Evolutionary conservation across 106 monocot species (phyloP).

Genomic region (Vanilla planifolia): DNA sequence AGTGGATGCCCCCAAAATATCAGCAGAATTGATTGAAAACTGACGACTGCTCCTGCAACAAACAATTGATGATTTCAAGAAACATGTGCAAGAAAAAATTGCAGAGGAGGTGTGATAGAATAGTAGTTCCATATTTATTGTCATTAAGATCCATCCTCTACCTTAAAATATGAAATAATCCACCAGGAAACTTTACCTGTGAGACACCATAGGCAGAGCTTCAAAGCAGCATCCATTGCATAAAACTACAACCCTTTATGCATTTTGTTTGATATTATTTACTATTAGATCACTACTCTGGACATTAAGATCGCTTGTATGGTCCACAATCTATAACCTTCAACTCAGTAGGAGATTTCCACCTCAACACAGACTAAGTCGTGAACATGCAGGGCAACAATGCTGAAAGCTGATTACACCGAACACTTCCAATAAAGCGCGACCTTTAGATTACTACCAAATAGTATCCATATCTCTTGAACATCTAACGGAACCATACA

Average conservation of each 20-base stretch:
- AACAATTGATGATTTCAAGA: not conserved
- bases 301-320: not conserved
- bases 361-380: too few species aligned
- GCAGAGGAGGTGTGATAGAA: not conserved
- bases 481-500: not conserved
- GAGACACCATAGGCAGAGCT: not conserved
- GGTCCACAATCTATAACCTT: too few species aligned
- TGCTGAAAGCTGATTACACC: too few species aligned
- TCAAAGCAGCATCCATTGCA: not conserved
- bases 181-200: not conserved
- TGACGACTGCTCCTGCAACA: constrained; percentile 32
- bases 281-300: not conserved
- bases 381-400: too few species aligned
- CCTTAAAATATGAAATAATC: not conserved
- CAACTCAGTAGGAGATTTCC: too few species aligned
- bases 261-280: not conserved
- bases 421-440: not conserved
- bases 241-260: not conserved
- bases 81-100: not conserved
- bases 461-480: not conserved
- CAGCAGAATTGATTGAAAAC: constrained; percentile 43
- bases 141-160: not conserved
- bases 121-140: not conserved
- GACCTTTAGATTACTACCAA: too few species aligned
- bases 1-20: constrained; percentile 39